Conservation (phyloP, 208 protist genomes). For the Leishmania turanica region DNA sequence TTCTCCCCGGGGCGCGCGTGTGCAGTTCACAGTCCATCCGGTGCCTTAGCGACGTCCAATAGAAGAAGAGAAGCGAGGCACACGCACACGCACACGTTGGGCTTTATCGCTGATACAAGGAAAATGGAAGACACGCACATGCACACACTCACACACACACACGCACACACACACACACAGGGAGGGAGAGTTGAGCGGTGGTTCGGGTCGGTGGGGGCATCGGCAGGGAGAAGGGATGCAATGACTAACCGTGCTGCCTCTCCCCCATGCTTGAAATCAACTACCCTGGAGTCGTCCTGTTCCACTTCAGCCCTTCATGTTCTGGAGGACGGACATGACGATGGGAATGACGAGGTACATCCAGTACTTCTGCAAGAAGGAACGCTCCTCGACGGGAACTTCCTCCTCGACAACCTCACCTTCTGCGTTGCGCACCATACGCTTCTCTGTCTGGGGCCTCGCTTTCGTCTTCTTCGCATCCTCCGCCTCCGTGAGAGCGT, state of each 20-base stretch:
- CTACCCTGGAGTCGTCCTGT: not conserved
- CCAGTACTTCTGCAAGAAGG: constrained; percentile 93
- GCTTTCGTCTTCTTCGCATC: constrained; percentile 28
- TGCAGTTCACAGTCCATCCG: not conserved
- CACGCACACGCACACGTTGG: not conserved
- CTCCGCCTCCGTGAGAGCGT: constrained; percentile 30
- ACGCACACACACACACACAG: not conserved
- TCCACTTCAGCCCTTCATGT: constrained; percentile 37
- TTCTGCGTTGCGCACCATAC: constrained; percentile 46
- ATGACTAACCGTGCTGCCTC: not conserved
- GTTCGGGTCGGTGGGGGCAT: not conserved
- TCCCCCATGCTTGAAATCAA: not conserved
- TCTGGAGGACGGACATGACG: constrained; percentile 69
- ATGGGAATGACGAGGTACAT: constrained; percentile 75
- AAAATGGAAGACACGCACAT: not conserved
- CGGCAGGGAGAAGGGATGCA: not conserved
- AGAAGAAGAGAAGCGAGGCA: not conserved
- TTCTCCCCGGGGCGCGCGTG: not conserved
- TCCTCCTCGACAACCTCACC: constrained; percentile 71
- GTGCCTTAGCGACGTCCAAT: not conserved
- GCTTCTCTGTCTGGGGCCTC: constrained; percentile 39
- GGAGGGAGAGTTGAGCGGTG: not conserved
- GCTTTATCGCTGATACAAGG: not conserved
- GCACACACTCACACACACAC: constrained; percentile 17
- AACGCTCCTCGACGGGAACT: constrained; percentile 66